These are phyloP conservation scores for Candolleomyces eurysporus DNA, from an alignment of 768 basidiomycete genomes.

Conservation along the genomic window DNA sequence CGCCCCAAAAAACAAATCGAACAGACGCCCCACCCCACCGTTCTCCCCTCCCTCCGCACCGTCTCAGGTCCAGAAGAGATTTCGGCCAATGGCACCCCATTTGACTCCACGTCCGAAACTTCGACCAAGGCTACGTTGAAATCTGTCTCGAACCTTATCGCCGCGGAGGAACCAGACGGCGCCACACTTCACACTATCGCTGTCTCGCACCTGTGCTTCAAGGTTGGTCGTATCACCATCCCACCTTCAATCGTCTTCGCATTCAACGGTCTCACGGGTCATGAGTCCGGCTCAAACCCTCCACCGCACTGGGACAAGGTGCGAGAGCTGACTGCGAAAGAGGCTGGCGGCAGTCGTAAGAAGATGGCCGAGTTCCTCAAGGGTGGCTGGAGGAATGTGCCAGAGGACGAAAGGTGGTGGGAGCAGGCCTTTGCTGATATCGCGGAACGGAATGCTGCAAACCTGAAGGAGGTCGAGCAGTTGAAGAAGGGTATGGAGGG, in stretches of 20 bases:
- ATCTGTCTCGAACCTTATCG: background rate
- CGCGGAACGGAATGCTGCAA: conserved; percentile 34
- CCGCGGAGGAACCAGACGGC: conserved; percentile 47
- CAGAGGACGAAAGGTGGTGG: conserved; percentile 64
- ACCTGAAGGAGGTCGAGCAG: background rate
- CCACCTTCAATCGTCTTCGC: conserved; percentile 66
- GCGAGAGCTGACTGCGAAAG: conserved; percentile 33
- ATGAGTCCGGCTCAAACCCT: conserved; percentile 38
- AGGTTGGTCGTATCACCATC: conserved; percentile 62
- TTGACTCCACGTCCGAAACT: background rate
- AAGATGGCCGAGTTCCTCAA: conserved; percentile 46
- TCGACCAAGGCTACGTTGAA: background rate
- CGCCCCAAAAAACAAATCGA: background rate
- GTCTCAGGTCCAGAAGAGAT: background rate
- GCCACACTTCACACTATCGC: conserved; percentile 60
- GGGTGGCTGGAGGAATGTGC: conserved; percentile 62
- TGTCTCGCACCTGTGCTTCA: conserved; percentile 66
- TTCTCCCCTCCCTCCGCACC: background rate
- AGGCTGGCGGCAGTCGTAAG: conserved; percentile 33
- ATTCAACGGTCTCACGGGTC: conserved; percentile 47
- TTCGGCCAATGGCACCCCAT: background rate
- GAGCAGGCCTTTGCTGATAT: conserved; percentile 52
- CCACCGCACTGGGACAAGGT: conserved; percentile 49
- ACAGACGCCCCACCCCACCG: background rate
- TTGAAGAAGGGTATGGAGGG: conserved; percentile 1